Evolutionary conservation across 2,329 filamentous ascomycete genomes (phyloP), one percentile per base, ranked within the genome.

Genomic region (Magnaporthiopsis incrustans): DNA sequence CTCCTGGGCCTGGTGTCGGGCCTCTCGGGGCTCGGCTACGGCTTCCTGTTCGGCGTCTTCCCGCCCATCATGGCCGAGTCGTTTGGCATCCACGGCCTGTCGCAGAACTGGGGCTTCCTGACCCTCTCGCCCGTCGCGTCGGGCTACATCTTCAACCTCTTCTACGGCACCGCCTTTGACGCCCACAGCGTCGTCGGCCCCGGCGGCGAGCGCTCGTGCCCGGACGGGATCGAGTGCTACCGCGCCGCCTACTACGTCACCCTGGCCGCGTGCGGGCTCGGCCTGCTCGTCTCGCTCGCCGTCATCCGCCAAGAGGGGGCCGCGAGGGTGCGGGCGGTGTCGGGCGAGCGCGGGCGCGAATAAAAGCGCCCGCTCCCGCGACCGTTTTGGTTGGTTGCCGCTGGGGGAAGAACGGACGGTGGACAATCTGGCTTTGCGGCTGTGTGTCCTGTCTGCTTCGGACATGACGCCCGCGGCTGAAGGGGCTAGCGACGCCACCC

Each of bases 81-180:
- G 0, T 99, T 99, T 73, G 95, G 95, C 10, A 89, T 97, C 32
- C 84, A 89, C 66, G 94, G 93, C 1, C 81, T 99, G 60, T 92
- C 89, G 64, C 91, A 97, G 73, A 99, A 98, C 72, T 99, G 95
- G 94, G 95, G 95, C 18, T 89, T 90, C 70, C 96, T 99, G 87
- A 97, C 92, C 0, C 80, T 97, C 60, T 89, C 91, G 3, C 93
- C 94, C 0, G 91, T 97, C 3, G 76, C 97, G 33, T 92, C 89
- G 11, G 93, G 92, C 61, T 96, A 98, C 70, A 75, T 97, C 27
- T 98, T 96, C 81, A 99, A 98, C 73, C 77, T 97, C 1, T 86
- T 95, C 65, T 99, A 98, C 73, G 95, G 95, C 61, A 77, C 75
- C 22, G 87, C 97, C 0, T 96, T 92, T 69, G 95, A 99, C 73